These are phyloP conservation scores for Podosphaera fusca DNA, from an alignment of 2,329 filamentous ascomycete species.

Conservation along the genomic window DNA sequence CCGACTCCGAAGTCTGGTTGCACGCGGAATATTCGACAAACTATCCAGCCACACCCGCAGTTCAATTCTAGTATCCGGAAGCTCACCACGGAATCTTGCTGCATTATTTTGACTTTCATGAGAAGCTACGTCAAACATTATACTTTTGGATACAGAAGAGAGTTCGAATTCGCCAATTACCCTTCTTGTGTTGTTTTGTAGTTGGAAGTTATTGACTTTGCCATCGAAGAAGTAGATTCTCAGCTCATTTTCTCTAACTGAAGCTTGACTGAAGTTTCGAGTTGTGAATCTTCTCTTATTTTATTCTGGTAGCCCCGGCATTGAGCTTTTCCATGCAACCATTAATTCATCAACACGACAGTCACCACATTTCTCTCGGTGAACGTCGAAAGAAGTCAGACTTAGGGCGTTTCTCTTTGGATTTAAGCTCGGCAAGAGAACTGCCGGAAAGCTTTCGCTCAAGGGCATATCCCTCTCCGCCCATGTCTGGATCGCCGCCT, in stretches of 20 bases:
- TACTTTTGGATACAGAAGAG: too few species aligned
- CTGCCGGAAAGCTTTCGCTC: conserved; percentile 30
- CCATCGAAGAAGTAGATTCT: background rate
- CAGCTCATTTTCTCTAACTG: conserved; percentile 4
- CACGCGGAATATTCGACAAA: too few species aligned
- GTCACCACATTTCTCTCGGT: conserved; percentile 23
- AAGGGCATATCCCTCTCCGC: conserved; percentile 46
- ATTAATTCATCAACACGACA: conserved; percentile 22
- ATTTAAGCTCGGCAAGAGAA: conserved; percentile 31
- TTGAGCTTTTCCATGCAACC: conserved; percentile 28
- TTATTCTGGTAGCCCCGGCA: conserved; percentile 4
- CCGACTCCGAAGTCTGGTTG: too few species aligned
- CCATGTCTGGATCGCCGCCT: conserved; percentile 48
- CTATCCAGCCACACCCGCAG: too few species aligned
- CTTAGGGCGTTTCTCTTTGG: conserved; percentile 29
- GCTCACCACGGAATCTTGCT: too few species aligned
- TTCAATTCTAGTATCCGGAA: too few species aligned
- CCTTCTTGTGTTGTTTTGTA: too few species aligned
- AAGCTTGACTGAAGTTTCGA: conserved; percentile 8
- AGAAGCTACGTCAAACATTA: too few species aligned
- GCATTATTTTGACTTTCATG: too few species aligned
- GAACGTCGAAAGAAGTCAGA: conserved; percentile 34
- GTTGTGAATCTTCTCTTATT: conserved; percentile 8
- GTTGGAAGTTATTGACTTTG: background rate
- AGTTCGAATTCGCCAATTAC: too few species aligned